Base-by-base conservation (phyloP, 2,329 filamentous ascomycete species). In the Hypomyces perniciosus region DNA sequence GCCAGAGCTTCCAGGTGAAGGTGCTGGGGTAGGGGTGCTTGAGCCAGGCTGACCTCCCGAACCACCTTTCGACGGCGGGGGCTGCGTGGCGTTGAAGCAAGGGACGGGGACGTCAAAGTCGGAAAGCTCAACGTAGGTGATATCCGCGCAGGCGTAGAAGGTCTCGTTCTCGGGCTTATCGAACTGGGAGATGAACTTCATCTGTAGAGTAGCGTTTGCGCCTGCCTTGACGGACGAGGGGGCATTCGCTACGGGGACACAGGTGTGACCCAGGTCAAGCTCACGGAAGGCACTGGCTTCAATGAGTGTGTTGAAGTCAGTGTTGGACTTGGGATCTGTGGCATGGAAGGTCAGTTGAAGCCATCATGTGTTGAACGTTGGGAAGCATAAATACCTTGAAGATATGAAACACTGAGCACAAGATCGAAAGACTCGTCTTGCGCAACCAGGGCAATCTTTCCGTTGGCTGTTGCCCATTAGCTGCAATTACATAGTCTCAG, bases 401-500 rank as follows among this genome's bases (percentile, higher is more conserved):
- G 20, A 29, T 26, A 73, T 0, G 79, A 76, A 48, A 82, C 70
- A 40, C 72, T 71, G 38, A 81, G 65, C 38, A 74, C 69, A 39
- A 77, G 63, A 46, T 72, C 67, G 60, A 73, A 79, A 10, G 76
- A 74, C 49, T 81, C 75, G 46, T 79, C 75, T 44, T 78, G 75
- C 12, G 75, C 71, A 12, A 75, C 73, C 10, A 81, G 65, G 6
- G 76, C 72, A 5, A 81, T 68, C 13, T 70, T 65, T 8, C 77
- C 78, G 49, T 74, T 72, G 10, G 70, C 77, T 79, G 20, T 8
- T 8, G 7, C 2, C 8, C 9, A 34, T 34, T 13, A 38, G 26
- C 20, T 20, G 20, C 20, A 3, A 20, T 20, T 20, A 20, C 20
- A 20, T 20, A 20, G 20, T 20, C 20, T 20, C 20, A 20, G 20